Evolutionary conservation across 169 alveolate species (phyloP).

Genomic region (Theileria luwenshuni): DNA sequence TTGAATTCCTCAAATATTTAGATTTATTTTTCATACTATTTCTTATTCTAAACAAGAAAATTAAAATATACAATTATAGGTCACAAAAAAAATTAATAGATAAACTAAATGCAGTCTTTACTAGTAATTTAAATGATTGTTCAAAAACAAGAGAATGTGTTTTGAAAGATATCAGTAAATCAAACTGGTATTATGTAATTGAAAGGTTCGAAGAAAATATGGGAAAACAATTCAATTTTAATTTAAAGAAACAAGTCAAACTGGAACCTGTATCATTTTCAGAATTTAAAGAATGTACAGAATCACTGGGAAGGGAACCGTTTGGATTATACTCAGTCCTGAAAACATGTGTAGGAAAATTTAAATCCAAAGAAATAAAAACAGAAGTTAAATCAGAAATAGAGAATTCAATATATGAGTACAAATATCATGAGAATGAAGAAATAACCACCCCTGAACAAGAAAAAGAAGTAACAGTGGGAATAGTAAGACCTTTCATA

Average conservation of each 20-base stretch:
- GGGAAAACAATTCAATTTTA: conserved; percentile 17
- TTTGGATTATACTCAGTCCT: conserved; percentile 29
- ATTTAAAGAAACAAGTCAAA: neutral
- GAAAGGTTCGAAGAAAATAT: conserved; percentile 2
- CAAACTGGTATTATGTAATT: conserved; percentile 28
- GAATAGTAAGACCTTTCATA: neutral
- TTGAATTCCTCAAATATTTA: conserved; percentile 48
- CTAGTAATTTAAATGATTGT: too few relatives aligned
- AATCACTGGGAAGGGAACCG: conserved; percentile 47
- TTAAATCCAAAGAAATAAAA: neutral
- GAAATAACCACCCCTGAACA: neutral
- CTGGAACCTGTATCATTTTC: conserved; percentile 8
- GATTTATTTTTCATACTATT: conserved; percentile 69
- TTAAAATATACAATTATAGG: conserved; percentile 45
- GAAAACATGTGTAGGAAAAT: neutral
- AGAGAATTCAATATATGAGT: neutral
- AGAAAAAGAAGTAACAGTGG: neutral
- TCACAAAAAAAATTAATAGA: conserved; percentile 33
- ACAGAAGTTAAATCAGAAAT: neutral
- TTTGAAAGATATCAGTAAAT: neutral
- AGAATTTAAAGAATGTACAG: conserved; percentile 38
- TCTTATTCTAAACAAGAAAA: conserved; percentile 61
- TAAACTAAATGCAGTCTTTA: neutral
- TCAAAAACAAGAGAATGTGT: neutral
- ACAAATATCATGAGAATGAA: neutral